Base-by-base conservation (phyloP, 768 basidiomycete species). In the Crucibulum laeve region DNA sequence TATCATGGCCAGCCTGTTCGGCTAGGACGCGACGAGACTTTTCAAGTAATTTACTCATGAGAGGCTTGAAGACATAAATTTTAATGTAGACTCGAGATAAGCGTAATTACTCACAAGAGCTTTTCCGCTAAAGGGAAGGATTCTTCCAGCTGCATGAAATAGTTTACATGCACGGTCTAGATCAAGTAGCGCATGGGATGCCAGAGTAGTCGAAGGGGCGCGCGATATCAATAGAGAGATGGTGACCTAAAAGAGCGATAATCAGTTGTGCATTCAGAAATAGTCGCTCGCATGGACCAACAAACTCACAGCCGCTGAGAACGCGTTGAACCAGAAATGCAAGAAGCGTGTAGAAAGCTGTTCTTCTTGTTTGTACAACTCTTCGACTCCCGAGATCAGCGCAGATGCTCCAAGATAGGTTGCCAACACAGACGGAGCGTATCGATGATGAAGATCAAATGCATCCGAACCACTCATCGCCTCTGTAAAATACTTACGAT, bases 261-360 rank as follows among this genome's bases (percentile, higher is more conserved):
- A 19, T 19, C 14, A 10, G 18, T 37, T 19, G 19, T 10, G 10
- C 10, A 4, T 15, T 22, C 25, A 21, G 14, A 13, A 18, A 40
- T 33, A 11, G 7, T 32, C 14, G 8, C 1, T 19, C 36, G 18
- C 32, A 36, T 33, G 22, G 48, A 38, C 14, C n/a, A 51, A 32
- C 13, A 25, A n/a, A 6, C 82, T 61, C 57, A 84, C 84, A 46
- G 80, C 80, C 5, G 81, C 81, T 34, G 84, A 84, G 57, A 84
- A 85, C 15, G 77, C 69, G 53, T 87, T 84, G 46, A 82, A 81
- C 85, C 86, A 89, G 53, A 84, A 79, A 56, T 79, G 76, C 59
- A 84, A 71, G 51, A 84, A 82, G 23, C 86, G 73, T 40, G 74
- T 73, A 48, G 77, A 79, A 39, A 87, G 60, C 50, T 80, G 75